These are phyloP conservation scores for Microstegium vimineum DNA, from an alignment of 176 grass and related monocot species.

Conservation along the genomic window DNA sequence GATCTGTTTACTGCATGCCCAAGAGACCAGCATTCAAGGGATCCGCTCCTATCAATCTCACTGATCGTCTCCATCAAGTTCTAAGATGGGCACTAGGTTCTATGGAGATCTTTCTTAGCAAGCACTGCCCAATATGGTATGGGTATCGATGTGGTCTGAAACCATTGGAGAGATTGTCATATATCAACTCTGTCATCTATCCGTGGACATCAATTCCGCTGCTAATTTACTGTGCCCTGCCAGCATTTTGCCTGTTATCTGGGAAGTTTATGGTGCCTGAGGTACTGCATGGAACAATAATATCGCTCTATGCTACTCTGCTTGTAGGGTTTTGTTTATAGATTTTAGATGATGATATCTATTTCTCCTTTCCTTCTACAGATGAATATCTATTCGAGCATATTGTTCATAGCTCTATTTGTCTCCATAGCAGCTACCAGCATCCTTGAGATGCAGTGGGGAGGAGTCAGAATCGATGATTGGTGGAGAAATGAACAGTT, in stretches of 20 bases:
- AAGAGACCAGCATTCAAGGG: conserved; percentile 30
- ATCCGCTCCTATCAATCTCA: conserved; percentile 30
- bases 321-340: not conserved
- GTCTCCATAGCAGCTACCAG: conserved; percentile 36
- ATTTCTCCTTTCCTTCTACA: not conserved
- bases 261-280: conserved; percentile 34
- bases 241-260: conserved; percentile 28
- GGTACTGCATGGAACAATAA: conserved; percentile 1
- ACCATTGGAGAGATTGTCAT: conserved; percentile 27
- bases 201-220: conserved; percentile 28
- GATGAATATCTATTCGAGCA: conserved; percentile 32
- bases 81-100: conserved; percentile 33
- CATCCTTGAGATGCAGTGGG: conserved; percentile 34
- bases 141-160: conserved; percentile 29
- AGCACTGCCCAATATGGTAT: conserved; percentile 34
- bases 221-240: conserved; percentile 22
- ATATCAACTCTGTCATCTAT: conserved; percentile 29
- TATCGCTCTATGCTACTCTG: not conserved
- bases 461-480: conserved; percentile 20
- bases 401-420: conserved; percentile 36
- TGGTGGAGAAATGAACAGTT: conserved; percentile 38
- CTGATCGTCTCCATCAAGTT: conserved; percentile 28
- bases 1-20: conserved; percentile 37
- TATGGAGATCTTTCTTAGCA: conserved; percentile 32
- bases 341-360: not conserved